These are phyloP conservation scores for Lenwebbia sp. DNA, from an alignment of 345 rosid species.

Conservation along the genomic window DNA sequence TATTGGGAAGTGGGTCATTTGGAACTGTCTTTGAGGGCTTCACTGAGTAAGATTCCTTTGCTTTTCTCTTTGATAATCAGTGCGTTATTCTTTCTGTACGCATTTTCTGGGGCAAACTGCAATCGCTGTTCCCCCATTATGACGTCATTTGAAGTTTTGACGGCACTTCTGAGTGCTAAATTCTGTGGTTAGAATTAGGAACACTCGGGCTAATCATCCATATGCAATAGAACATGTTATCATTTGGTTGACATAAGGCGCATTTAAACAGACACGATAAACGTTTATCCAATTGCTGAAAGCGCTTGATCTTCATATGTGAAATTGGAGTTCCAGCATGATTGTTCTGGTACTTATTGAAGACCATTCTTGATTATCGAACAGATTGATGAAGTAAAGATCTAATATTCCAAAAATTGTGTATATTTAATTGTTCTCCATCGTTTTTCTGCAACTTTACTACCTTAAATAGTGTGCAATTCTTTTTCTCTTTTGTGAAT, in stretches of 20 bases:
- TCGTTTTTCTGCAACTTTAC: neutral
- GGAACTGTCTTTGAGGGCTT: conserved; percentile 26
- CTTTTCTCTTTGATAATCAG: neutral
- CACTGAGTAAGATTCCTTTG: conserved; percentile 12
- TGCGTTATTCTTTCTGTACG: neutral
- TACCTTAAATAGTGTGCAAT: neutral
- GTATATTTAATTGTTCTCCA: neutral
- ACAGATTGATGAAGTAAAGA: neutral
- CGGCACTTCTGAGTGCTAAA: neutral
- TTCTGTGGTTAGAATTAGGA: neutral
- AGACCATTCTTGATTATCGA: neutral
- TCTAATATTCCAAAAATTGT: neutral
- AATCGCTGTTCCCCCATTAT: neutral
- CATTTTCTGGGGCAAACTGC: neutral
- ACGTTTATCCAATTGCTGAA: neutral
- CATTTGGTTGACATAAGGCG: no score
- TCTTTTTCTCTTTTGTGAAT: neutral
- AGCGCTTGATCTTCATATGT: no score
- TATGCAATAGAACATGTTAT: no score
- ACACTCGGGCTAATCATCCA: neutral
- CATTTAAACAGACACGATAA: no score
- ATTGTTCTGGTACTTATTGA: neutral
- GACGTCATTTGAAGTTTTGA: neutral
- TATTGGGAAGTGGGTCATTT: conserved; percentile 29
- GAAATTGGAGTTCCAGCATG: neutral